Percentiles rank a stretch among this genome's conserved stretches.
phyloP scores from a whole-genome alignment of 2,329 filamentous ascomycete species.

The Metarhizium sp. region DNA sequence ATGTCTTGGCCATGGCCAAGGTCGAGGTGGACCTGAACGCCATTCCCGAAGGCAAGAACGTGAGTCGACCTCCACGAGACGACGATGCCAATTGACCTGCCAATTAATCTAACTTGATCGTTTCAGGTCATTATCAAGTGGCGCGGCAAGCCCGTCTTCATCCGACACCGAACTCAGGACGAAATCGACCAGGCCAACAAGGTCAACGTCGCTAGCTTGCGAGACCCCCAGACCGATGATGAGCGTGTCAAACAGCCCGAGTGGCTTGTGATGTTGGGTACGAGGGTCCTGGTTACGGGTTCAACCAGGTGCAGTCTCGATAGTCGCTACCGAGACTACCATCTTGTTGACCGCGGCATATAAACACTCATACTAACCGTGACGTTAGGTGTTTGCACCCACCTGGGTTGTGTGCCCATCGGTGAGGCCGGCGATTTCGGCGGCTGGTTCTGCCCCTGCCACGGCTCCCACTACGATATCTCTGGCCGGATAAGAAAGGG shows the following conservation, averaged over 20 bases:
- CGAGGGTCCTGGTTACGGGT: conserved; percentile 11
- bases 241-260: conserved; percentile 97
- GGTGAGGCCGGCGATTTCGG: conserved; percentile 97
- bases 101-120: background rate
- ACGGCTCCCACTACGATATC: conserved; percentile 99
- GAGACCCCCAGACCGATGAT: conserved; percentile 83
- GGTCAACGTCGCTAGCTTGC: conserved; percentile 70
- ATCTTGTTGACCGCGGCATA: background rate
- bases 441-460: conserved; percentile 99
- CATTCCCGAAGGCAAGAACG: conserved; percentile 99
- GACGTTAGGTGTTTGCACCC: conserved; percentile 85
- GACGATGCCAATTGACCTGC: background rate
- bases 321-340: background rate
- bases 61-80: conserved; percentile 34
- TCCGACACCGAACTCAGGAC: conserved; percentile 88
- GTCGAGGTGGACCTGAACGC: conserved; percentile 89
- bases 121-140: conserved; percentile 94
- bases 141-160: conserved; percentile 99
- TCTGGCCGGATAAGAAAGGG: conserved; percentile 97
- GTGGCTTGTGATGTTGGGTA: conserved; percentile 98
- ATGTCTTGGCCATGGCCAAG: conserved; percentile 98
- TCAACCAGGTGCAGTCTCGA: background rate
- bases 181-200: conserved; percentile 95
- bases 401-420: conserved; percentile 97
- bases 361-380: background rate